Evolutionary conservation across 371 early-diverging fungal species (phyloP), one percentile per base, ranked within the genome.

Genomic region (Circinella umbellata): DNA sequence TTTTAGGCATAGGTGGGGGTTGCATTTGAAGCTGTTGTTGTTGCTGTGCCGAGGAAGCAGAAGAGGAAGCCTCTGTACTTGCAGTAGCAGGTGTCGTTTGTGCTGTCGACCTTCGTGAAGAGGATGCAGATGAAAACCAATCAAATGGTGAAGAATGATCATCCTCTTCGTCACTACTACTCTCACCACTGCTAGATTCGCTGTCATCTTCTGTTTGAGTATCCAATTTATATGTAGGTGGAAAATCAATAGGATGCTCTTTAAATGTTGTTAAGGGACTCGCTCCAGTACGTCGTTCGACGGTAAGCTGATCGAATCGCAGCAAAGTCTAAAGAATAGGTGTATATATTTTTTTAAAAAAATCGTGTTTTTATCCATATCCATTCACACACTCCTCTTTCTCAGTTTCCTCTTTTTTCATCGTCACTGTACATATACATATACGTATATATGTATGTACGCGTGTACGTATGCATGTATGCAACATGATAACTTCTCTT

Each of bases 211-310:
- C 61, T 20, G 18, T 20, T 20, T 42, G 47, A 9, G 85, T 76
- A 74, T 93, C 93, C 73, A 89, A 91, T 74, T 97, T 97, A 85
- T 93, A 97, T 0, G 96, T 96, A 15, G 97, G 97, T 27, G 79
- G 83, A 74, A 97, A 97, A 3, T 71, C 69, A 48, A 97, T 94
- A n/a, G 87, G 87, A n/a, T 85, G 87, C 75, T 97, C 97, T 42
- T 75, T 63, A 73, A 91, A 97, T 0, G 84, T 88, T 7, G 69
- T 62, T 68, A 97, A 90, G 18, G 77, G 48, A 74, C 85, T 64
- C 61, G 59, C 69, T 13, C 77, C 88, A 59, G 62, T 66, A 42
- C 54, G 74, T 69, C 82, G 82, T 69, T 91, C 90, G 4, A 64
- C 54, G 3, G 74, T 63, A 10, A 93, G 77, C 69, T 93, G 92